Evolutionary conservation across 371 early-diverging fungal genomes (phyloP), one percentile per base, ranked within the genome.

Genomic region (Mucor circinelloides): DNA sequence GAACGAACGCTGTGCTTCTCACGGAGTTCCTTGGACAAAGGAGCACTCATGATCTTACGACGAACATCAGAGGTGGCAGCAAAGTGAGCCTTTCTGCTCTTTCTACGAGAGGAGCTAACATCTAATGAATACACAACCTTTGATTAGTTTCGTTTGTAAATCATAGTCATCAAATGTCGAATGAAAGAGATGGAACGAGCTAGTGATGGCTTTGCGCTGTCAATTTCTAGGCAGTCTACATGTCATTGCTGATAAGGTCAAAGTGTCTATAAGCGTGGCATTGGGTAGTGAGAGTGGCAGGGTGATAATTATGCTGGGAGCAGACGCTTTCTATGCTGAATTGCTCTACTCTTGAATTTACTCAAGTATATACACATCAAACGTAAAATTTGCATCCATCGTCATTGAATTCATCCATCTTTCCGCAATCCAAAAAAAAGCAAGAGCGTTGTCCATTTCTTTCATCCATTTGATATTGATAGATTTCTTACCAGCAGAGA

Each of bases 71-170:
- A 97, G 70, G 98, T 94, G 73, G 98, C 99, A 70, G 93, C 75
- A 89, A 99, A 98, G 92, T 99, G 98, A 77, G 98, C 98, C 92
- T 95, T 95, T 84, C 98, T 91, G 86, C 89, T 86, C 93, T 96
- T 97, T 84, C 98, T 88, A 87, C 94, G 87, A 77, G 95, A 94
- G 75, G 96, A 96, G 79, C 94, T 92, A 73, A 96, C 97, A 87
- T 92, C 95, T 85, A 78, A 30, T 67, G 44, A 54, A 32, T 71
- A 44, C 64, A 19, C 6, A n/a, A 3, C n/a, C 15, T 17, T 21
- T n/a, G 46, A n/a, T 46, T 19, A 46, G 19, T n/a, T 19, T 6
- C 5, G 1, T 6, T 7, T 46, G 21, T 40, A 40, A 3, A 31
- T 9, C 34, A 34, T 9, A 34, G 36, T 13, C 36, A 36, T 36